These are phyloP conservation scores for Torulaspora microellipsoides DNA, from an alignment of 805 yeast species.

Conservation along the genomic window DNA sequence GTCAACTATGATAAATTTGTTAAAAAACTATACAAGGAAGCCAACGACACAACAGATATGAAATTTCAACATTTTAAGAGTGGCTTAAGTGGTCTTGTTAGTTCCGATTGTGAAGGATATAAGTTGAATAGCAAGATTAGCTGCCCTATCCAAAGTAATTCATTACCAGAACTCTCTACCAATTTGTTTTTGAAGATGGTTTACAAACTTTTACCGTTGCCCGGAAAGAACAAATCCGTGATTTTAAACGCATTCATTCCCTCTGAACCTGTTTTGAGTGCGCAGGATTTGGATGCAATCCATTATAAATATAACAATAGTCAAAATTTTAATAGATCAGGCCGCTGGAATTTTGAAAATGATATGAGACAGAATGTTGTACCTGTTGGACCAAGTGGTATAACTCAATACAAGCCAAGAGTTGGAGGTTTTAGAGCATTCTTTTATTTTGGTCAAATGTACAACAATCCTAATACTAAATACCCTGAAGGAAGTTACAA, in stretches of 20 bases:
- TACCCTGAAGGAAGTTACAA: background rate
- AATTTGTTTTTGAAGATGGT: slow-evolving; percentile 41
- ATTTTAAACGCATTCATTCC: slow-evolving; percentile 73
- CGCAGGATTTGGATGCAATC: slow-evolving; percentile 63
- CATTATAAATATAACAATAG: slow-evolving; percentile 43
- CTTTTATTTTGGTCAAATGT: slow-evolving; percentile 31
- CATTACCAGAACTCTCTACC: slow-evolving; percentile 39
- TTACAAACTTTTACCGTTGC: slow-evolving; percentile 48
- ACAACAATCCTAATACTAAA: slow-evolving; percentile 5
- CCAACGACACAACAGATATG: slow-evolving; percentile 23
- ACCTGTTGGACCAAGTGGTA: slow-evolving; percentile 46
- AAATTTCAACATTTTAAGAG: slow-evolving; percentile 46
- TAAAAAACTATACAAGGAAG: slow-evolving; percentile 33
- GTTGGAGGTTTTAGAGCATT: slow-evolving; percentile 50
- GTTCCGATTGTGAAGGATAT: slow-evolving; percentile 34
- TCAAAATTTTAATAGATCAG: slow-evolving; percentile 29
- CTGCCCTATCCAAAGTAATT: slow-evolving; percentile 37
- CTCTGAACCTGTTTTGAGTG: slow-evolving; percentile 54
- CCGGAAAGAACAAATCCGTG: slow-evolving; percentile 65
- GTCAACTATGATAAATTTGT: slow-evolving; percentile 37
- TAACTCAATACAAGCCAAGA: slow-evolving; percentile 43
- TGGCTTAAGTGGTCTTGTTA: slow-evolving; percentile 57
- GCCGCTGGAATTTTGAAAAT: slow-evolving; percentile 29
- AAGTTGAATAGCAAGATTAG: slow-evolving; percentile 28
- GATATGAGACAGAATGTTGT: slow-evolving; percentile 40